phyloP scores from a whole-genome alignment of 768 basidiomycete genomes.

The Sarcodon sp. region DNA sequence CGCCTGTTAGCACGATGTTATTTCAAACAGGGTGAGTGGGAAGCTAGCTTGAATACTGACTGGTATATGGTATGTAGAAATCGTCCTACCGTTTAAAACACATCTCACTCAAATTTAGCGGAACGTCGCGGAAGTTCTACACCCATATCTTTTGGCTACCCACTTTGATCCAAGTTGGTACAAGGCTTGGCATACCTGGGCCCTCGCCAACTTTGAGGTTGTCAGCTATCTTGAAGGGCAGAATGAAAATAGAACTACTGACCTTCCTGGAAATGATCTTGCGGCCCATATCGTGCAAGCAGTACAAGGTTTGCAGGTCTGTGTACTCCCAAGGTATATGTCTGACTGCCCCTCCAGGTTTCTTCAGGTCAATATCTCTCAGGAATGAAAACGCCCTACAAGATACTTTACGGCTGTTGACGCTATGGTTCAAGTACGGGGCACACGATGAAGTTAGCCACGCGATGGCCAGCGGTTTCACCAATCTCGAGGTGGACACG shows the following conservation, averaged over 20 bases:
- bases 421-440: conserved; percentile 97
- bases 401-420: conserved; percentile 85
- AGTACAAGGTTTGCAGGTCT: conserved; percentile 52
- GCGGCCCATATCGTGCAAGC: conserved; percentile 84
- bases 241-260: conserved; percentile 37
- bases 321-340: neutral
- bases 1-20: conserved; percentile 92
- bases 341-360: conserved; percentile 34
- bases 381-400: conserved; percentile 87
- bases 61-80: conserved; percentile 57
- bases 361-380: conserved; percentile 90
- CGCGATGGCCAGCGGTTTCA: conserved; percentile 80
- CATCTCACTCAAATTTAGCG: conserved; percentile 28
- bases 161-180: conserved; percentile 94
- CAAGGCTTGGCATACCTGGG: conserved; percentile 99
- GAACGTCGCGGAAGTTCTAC: conserved; percentile 71
- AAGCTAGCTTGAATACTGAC: conserved; percentile 63
- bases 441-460: conserved; percentile 80
- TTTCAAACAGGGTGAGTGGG: conserved; percentile 95
- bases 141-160: conserved; percentile 78
- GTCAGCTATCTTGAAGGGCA: conserved; percentile 69
- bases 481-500: conserved; percentile 86
- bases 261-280: conserved; percentile 49
- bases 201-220: conserved; percentile 91
- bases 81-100: neutral